phyloP scores from a whole-genome alignment of 2,329 filamentous ascomycete species.

The Aureobasidium sp. region DNA sequence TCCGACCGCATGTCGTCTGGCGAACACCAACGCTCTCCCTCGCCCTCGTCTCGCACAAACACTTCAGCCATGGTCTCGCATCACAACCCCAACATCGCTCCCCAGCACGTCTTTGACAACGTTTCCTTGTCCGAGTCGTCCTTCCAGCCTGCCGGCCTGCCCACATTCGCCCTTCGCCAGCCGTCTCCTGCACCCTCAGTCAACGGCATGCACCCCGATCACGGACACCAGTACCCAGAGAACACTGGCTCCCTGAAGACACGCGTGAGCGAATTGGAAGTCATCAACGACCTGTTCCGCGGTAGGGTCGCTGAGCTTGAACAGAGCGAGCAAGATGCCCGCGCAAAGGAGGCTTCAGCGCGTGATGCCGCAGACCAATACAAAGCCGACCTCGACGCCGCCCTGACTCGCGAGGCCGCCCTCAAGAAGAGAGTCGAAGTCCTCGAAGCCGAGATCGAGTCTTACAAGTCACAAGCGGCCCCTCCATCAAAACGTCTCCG shows the following conservation, averaged over 20 bases:
- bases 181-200: conserved; percentile 52
- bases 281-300: conserved; percentile 70
- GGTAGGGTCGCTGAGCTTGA: conserved; percentile 66
- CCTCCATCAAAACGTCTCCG: conserved; percentile 13
- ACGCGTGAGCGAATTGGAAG: conserved; percentile 84
- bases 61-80: conserved; percentile 61
- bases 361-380: conserved; percentile 49
- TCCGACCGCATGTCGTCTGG: conserved; percentile 66
- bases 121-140: conserved; percentile 57
- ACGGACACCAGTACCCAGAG: conserved; percentile 69
- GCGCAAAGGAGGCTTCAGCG: conserved; percentile 51
- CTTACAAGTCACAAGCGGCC: conserved; percentile 2
- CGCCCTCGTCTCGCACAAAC: conserved; percentile 68
- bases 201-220: conserved; percentile 53
- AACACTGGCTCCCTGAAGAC: conserved; percentile 87
- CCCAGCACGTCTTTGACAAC: conserved; percentile 70
- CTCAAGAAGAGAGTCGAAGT: conserved; percentile 77
- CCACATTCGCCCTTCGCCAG: conserved; percentile 36
- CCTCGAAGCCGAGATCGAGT: conserved; percentile 41
- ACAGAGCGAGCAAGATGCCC: conserved; percentile 60
- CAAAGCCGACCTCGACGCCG: conserved; percentile 58
- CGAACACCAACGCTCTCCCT: conserved; percentile 64
- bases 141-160: conserved; percentile 49
- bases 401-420: conserved; percentile 68
- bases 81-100: conserved; percentile 57